Base-by-base conservation (phyloP, 495 filamentous ascomycete species). In the Xylaria palmicola region DNA sequence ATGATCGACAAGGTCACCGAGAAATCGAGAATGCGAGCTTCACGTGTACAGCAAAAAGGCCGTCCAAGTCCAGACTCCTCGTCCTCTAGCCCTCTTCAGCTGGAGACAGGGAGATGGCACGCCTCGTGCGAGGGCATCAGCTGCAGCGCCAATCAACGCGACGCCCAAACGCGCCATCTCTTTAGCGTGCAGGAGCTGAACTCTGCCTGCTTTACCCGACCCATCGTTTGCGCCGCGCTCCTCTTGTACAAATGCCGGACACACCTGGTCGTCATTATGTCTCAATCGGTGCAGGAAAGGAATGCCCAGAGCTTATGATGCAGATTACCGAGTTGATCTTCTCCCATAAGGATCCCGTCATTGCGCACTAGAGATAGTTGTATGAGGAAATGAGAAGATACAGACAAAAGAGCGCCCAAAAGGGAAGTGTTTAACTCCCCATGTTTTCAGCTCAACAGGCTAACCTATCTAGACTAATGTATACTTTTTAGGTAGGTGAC, bases 141-240 rank as follows among this genome's bases (percentile, higher is more conserved):
- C 9, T 4, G 17, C n/a, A 57, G 57, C 37, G 37, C 57, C 57
- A 60, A 60, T 60, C 57, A 52, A n/a, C 15, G 37, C 44, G 8
- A 48, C 37, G 37, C 27, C 12, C 47, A 19, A 44, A n/a, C 34
- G 36, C 43, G 45, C 26, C 57, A 24, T 52, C 17, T 34, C 7
- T 51, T 37, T 53, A 53, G 37, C 45, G 47, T 49, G 45, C 58
- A 60, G 45, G 39, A 60, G 58, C 58, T 60, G 58, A 60, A 60
- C 24, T 52, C 24, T 32, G n/a, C n/a, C n/a, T n/a, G n/a, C n/a
- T n/a, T n/a, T n/a, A n/a, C n/a, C n/a, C n/a, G n/a, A 48, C 44
- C 32, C 30, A 40, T 37, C 13, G 19, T n/a, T n/a, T n/a, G n/a
- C n/a, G n/a, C n/a, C n/a, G n/a, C n/a, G n/a, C n/a, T 3, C n/a